These are phyloP conservation scores for Lichtheimia corymbifera DNA, from an alignment of 371 early-diverging fungal genomes.

Conservation along the genomic window DNA sequence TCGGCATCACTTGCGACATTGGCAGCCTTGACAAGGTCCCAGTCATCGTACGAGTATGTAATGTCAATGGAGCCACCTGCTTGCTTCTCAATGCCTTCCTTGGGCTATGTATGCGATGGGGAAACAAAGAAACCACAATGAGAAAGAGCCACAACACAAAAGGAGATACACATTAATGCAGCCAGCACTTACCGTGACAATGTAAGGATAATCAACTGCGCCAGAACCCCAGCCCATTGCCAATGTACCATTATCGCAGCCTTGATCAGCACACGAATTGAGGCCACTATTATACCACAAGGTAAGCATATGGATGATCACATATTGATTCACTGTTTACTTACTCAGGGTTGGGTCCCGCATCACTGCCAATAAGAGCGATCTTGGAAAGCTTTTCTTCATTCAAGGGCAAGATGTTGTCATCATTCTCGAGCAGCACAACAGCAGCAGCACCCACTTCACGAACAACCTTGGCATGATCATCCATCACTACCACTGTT, in stretches of 20 bases:
- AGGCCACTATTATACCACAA: constrained; percentile 16
- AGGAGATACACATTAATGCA: background rate
- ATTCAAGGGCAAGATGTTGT: constrained; percentile 37
- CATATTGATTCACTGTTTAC: background rate
- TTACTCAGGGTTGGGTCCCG: constrained; percentile 30
- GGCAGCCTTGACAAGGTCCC: constrained; percentile 34
- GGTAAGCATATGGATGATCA: background rate
- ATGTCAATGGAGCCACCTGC: constrained; percentile 36
- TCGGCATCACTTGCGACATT: constrained; percentile 45
- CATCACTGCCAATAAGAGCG: constrained; percentile 59
- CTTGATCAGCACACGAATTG: constrained; percentile 25
- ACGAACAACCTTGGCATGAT: constrained; percentile 41
- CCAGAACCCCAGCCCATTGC: constrained; percentile 71
- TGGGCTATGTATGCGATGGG: constrained; percentile 14
- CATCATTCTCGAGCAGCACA: constrained; percentile 52
- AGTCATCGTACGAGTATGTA: constrained; percentile 12
- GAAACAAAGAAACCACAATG: background rate
- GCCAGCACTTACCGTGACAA: constrained; percentile 38
- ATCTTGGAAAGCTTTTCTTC: constrained; percentile 21
- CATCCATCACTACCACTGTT: constrained; percentile 42
- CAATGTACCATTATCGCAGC: constrained; percentile 46
- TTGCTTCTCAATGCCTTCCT: constrained; percentile 39
- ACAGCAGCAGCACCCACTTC: constrained; percentile 52
- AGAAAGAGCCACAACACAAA: background rate
- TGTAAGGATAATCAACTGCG: constrained; percentile 56